Evolutionary conservation across 192 early-diverging fungal genomes (phyloP).

Genomic region (Backusella tuberculispora): DNA sequence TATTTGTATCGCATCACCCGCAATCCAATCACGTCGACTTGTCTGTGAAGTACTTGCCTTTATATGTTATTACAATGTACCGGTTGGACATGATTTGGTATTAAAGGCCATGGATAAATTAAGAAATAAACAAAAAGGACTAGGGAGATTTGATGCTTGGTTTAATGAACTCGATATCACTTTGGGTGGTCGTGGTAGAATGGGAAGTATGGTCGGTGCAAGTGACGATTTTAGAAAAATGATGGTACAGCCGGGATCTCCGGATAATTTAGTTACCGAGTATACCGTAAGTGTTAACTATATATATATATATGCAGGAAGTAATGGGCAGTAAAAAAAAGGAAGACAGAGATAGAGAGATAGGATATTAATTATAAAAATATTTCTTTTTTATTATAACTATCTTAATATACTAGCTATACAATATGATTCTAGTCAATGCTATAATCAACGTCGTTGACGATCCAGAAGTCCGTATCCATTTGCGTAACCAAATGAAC

Average conservation of each 20-base stretch:
- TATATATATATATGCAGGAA: too few species aligned
- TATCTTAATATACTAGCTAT: too few species aligned
- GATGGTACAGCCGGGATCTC: conserved; percentile 48
- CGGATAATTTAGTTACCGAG: conserved; percentile 73
- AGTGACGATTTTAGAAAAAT: conserved; percentile 71
- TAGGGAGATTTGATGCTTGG: conserved; percentile 77
- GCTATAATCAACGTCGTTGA: conserved; percentile 73
- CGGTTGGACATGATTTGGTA: conserved; percentile 72
- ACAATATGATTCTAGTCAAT: conserved; percentile 78
- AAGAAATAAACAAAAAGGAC: conserved; percentile 62
- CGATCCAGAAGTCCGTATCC: conserved; percentile 74
- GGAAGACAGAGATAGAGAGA: too few species aligned
- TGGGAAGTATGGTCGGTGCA: conserved; percentile 77
- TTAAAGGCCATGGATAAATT: conserved; percentile 75
- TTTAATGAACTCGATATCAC: conserved; percentile 66
- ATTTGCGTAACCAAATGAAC: conserved; percentile 73
- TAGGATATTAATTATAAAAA: too few species aligned
- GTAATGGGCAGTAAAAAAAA: too few species aligned
- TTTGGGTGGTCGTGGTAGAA: conserved; percentile 76
- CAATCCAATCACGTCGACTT: conserved; percentile 67
- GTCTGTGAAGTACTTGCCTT: conserved; percentile 79
- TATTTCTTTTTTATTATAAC: too few species aligned
- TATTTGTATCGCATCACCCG: conserved; percentile 73
- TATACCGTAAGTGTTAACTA: conserved; percentile 52
- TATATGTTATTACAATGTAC: conserved; percentile 76